A percentile compares a stretch with the other conserved stretches of the same genome.
phyloP scores from a whole-genome alignment of 2,329 filamentous ascomycete species.

The Verticillium isaacii region DNA sequence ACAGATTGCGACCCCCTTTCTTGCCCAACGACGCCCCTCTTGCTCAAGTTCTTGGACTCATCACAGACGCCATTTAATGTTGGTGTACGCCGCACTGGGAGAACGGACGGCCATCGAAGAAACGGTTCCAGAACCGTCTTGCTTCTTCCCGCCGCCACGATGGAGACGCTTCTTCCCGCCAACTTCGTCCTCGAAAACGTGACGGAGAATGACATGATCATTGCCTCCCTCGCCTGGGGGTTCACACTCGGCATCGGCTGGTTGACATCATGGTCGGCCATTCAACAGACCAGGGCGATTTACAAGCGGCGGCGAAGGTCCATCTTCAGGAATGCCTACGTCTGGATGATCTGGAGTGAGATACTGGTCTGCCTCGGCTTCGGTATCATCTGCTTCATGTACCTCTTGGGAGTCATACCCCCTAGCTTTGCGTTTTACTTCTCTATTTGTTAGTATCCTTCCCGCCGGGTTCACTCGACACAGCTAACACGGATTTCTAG shows the following conservation, averaged over 20 bases:
- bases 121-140: neutral
- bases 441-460: slow-evolving; percentile 1
- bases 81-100: neutral
- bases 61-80: neutral
- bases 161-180: neutral
- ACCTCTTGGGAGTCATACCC: slow-evolving; percentile 17
- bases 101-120: neutral
- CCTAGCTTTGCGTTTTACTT: slow-evolving; percentile 5
- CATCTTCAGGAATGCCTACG: slow-evolving; percentile 30
- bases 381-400: slow-evolving; percentile 27
- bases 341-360: slow-evolving; percentile 43
- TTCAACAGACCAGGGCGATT: slow-evolving; percentile 24
- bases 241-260: slow-evolving; percentile 34
- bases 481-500: neutral
- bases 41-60: neutral
- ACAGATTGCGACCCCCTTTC: neutral
- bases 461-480: neutral
- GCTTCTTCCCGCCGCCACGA: neutral
- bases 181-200: neutral
- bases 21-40: neutral
- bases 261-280: slow-evolving; percentile 28
- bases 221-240: slow-evolving; percentile 24
- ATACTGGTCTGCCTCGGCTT: slow-evolving; percentile 28
- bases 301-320: slow-evolving; percentile 22
- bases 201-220: neutral